Percentiles rank a stretch among this genome's conserved stretches.
Evolutionary conservation across 1,284 basidiomycete species (phyloP).

Genomic region (Austroboletus novae-zelandiae): DNA sequence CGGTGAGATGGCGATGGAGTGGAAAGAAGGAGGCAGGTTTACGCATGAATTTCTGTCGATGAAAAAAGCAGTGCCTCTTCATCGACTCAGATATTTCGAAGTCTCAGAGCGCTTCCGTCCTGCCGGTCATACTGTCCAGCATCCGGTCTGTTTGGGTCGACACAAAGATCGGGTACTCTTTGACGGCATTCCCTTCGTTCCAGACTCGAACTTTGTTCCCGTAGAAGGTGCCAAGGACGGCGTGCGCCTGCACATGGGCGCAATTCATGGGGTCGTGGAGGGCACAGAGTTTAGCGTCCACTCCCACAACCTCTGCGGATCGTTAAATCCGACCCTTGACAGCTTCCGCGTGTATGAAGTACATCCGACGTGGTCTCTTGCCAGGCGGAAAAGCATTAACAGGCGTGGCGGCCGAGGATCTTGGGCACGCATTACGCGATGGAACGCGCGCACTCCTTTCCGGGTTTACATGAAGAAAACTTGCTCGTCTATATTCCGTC

Average conservation of each 20-base stretch:
- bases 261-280: constrained; percentile 56
- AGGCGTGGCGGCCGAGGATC: constrained; percentile 37
- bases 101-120: constrained; percentile 44
- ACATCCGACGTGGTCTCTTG: constrained; percentile 56
- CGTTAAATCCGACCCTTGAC: constrained; percentile 53
- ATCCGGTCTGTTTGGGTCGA: constrained; percentile 49
- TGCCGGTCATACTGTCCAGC: constrained; percentile 38
- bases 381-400: constrained; percentile 38
- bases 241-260: constrained; percentile 51
- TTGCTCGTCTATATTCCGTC: constrained; percentile 37
- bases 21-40: constrained; percentile 59
- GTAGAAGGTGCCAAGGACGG: constrained; percentile 40
- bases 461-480: constrained; percentile 42
- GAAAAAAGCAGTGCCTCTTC: constrained; percentile 44
- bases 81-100: constrained; percentile 50
- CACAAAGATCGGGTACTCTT: constrained; percentile 52
- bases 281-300: constrained; percentile 61
- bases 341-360: constrained; percentile 49
- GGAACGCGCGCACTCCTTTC: constrained; percentile 54
- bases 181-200: constrained; percentile 50
- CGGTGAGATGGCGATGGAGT: constrained; percentile 53
- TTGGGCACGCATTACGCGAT: constrained; percentile 56
- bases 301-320: constrained; percentile 54
- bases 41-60: constrained; percentile 52
- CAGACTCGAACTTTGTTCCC: constrained; percentile 46